Base-by-base conservation (phyloP, 176 grass and related monocot species). In the Pontederia crassipes region DNA sequence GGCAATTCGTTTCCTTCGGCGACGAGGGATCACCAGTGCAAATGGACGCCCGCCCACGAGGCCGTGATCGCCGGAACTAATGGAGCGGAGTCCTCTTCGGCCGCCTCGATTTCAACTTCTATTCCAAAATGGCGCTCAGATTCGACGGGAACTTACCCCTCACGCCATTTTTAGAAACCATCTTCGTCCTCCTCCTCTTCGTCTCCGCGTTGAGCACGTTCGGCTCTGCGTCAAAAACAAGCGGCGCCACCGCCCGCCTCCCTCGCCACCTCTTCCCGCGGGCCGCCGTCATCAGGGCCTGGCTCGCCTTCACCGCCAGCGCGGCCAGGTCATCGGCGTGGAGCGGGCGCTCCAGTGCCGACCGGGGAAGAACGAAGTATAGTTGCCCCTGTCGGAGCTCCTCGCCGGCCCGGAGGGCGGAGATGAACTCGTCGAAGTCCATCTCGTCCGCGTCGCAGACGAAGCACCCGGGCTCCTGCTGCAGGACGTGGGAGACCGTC, bases 371-470 rank as follows among this genome's bases (percentile, higher is more conserved):
- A 52, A 87, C 69, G 74, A 95, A 95, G 70, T 95, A 95, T 65
- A 95, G 86, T 75, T 95, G 83, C 52, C 86, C 91, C 13, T 67
- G 72, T 64, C 66, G 58, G 54, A 95, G 69, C 68, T 79, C 78
- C 46, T 80, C 84, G 18, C 20, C 54, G 9, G 18, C 62, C 2
- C 13, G 48, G 5, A 78, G 54, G 48, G 68, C 78, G 1, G 57
- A 54, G 14, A 95, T 29, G 64, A 59, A 32, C 0, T 71, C 79
- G 29, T 87, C 75, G 62, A 95, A 77, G 48, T 78, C 91, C 66
- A 95, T 84, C 71, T 18, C 81, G 51, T 95, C 86, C 3, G 91
- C 86, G 55, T 90, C 91, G 65, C 90, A 95, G 1, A 95, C 73
- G 58, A 95, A 89, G 10, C 52, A 12, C 8, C 52, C 55, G 9